phyloP scores from a whole-genome alignment of 2,329 filamentous ascomycete genomes.

The Botrytis cinerea region DNA sequence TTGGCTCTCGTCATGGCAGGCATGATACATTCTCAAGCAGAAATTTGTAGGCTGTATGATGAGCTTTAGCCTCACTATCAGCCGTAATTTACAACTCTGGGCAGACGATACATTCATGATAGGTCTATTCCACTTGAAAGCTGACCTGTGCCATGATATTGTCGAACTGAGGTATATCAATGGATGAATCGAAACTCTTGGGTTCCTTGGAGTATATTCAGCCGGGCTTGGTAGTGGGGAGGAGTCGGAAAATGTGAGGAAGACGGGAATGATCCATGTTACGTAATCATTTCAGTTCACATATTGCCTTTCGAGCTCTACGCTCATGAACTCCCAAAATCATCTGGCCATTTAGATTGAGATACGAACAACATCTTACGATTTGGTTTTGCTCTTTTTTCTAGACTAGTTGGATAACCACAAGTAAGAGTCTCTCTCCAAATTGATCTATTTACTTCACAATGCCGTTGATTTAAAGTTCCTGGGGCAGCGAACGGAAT shows the following conservation, averaged over 20 bases:
- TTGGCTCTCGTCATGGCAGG: accelerated
- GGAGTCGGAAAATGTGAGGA: neutral
- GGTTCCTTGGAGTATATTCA: neutral
- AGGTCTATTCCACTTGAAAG: neutral
- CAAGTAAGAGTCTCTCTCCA: neutral
- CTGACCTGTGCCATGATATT: neutral
- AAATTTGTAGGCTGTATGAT: no score
- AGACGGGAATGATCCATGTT: neutral
- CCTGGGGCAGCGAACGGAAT: neutral
- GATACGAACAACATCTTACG: neutral
- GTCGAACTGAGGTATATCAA: neutral
- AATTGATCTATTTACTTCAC: neutral
- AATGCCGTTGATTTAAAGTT: neutral
- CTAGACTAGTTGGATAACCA: neutral
- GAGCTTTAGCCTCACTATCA: neutral
- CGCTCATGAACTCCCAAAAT: neutral
- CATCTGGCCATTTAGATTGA: neutral
- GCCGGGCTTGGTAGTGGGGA: neutral
- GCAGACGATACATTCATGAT: neutral
- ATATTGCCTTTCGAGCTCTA: neutral
- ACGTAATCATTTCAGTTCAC: neutral
- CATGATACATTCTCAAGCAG: accelerated
- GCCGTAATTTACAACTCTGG: neutral
- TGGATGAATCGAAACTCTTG: neutral
- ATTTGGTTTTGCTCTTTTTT: neutral